Conservation (phyloP, 768 basidiomycete species). For the Lyophyllum shimeji region DNA sequence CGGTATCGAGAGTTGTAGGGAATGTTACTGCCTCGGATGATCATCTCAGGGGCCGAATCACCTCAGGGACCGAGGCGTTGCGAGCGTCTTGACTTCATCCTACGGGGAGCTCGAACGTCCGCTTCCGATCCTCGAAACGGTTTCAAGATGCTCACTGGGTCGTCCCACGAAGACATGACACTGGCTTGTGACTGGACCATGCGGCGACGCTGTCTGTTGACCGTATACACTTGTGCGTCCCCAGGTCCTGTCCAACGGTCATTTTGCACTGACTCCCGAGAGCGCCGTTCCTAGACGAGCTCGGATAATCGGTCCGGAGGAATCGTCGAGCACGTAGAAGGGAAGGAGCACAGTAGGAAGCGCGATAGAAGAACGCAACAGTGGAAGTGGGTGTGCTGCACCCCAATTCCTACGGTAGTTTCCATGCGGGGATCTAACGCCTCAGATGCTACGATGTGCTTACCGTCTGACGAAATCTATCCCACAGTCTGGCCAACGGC, state of each 20-base stretch:
- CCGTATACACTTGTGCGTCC: neutral
- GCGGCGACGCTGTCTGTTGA: conserved; percentile 1
- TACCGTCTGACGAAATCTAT: too few relatives aligned
- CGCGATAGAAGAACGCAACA: too few relatives aligned
- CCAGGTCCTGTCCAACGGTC: neutral
- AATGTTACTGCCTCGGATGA: neutral
- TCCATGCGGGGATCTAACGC: too few relatives aligned
- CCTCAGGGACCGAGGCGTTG: too few relatives aligned
- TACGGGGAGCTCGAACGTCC: neutral
- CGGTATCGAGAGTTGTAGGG: neutral
- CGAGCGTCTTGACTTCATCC: neutral
- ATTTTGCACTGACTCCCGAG: neutral
- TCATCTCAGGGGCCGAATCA: neutral
- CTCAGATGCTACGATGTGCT: too few relatives aligned
- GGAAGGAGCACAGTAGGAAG: too few relatives aligned
- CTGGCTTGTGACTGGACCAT: neutral
- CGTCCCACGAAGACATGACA: neutral
- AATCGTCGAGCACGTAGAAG: neutral
- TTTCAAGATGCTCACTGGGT: neutral
- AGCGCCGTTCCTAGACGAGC: neutral
- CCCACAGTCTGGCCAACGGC: too few relatives aligned
- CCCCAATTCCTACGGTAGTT: too few relatives aligned
- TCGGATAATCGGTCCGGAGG: neutral
- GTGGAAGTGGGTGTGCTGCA: too few relatives aligned
- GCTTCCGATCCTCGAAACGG: neutral